Evolutionary conservation across 345 rosid genomes (phyloP), one percentile per base, ranked within the genome.

Genomic region (Ceriops decandra): DNA sequence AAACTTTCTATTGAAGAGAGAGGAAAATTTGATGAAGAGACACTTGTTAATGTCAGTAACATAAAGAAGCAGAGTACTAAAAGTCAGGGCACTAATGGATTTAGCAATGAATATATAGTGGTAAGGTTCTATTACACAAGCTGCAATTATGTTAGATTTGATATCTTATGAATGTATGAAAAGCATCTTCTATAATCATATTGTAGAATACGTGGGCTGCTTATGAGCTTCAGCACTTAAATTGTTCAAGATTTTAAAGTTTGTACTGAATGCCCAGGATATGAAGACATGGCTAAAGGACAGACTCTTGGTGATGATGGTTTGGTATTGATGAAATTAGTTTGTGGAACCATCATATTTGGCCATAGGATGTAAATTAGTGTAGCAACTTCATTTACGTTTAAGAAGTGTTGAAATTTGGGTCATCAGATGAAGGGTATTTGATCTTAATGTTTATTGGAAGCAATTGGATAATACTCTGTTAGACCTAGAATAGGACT

Each of bases 1-100:
- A 87, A 87, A 72, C 93, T 95, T 60, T 95, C 99, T 35, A 91
- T 91, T 73, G 98, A 95, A 90, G 99, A 91, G 77, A 79, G 98
- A 53, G 97, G 97, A 0, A 90, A 95, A 78, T 92, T 95, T 64
- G 96, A 91, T 26, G 96, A 95, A 78, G 97, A 91, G 80, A 95
- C 97, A 20, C 96, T 90, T 38, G 97, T 92, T 64, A 95, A 92
- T 71, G 96, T 95, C 59, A 87, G 90, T 80, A 88, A 75, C 80
- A 86, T 92, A 26, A 86, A 80, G 78, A 86, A 81, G 73, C 88
- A 84, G 79, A 88, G 90, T 76, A 76, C 92, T 7, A 58, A 35
- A 42, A 83, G 78, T 68, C 82, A 62, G 63, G 85, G 81, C 84
- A 78, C 87, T 60, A 84, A 72, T 66, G 97, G 89, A 62, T 88